Base-by-base conservation (phyloP, 2,329 filamentous ascomycete genomes). In the Escovopsis sp. region DNA sequence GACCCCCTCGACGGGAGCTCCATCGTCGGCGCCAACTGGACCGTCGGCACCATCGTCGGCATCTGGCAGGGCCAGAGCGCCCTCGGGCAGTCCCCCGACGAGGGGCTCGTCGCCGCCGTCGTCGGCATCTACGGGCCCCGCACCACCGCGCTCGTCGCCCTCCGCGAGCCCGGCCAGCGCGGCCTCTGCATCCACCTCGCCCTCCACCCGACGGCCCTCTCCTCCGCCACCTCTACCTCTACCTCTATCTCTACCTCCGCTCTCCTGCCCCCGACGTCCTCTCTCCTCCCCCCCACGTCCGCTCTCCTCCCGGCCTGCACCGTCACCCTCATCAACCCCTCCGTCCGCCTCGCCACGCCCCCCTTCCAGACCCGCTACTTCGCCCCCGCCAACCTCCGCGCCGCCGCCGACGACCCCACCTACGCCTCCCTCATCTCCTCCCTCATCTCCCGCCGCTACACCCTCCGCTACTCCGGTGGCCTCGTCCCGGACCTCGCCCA, bases 1-100 rank as follows among this genome's bases (percentile, higher is more conserved):
- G 73, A 78, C 43, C 73, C 73, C 0, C 62, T 78, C 0, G 73
- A 78, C 43, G 73, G 73, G 10, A 72, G 67, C 50, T 76, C 68
- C 41, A 72, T 73, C 45, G 70, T 73, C 30, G 65, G 58, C 1
- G 60, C 69, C 2, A 72, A 72, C 46, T 73, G 68, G 68, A 60
- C 65, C 1, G 69, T 73, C 8, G 69, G 69, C 16, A 65, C 70
- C 32, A 77, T 78, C 40, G 53, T 75, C 13, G 72, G 72, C 7
- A 52, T 78, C 27, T 78, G 73, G 69, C 60, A 65, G 21, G 67
- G 67, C 3, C 27, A 43, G 0, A 59, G 63, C 0, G 64, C 66
- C 0, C 54, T 73, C 2, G 41, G 46, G 3, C 57, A 59, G 34
- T 35, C 40, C 2, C 64, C 68, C 0, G 43, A 51, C 0, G 44